These are phyloP conservation scores for Dendrocalamus latiflorus DNA, from an alignment of 202 grass and related monocot species.

Conservation along the genomic window DNA sequence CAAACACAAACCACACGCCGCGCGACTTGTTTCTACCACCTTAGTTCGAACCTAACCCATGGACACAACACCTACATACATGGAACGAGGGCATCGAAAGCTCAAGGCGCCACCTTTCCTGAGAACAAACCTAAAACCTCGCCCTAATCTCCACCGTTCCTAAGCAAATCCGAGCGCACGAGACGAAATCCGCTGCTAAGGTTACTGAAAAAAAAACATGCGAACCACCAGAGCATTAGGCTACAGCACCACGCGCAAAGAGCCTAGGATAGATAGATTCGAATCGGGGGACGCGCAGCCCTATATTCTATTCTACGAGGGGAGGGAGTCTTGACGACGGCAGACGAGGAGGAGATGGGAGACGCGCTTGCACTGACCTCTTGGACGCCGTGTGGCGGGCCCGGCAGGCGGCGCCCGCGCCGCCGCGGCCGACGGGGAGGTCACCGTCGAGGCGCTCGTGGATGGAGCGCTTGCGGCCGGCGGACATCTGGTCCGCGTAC, in stretches of 20 bases:
- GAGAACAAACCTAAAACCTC: not conserved
- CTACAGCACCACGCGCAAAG: not conserved
- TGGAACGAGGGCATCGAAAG: not conserved
- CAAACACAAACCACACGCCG: not conserved
- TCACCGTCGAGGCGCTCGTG: slow-evolving; percentile 76
- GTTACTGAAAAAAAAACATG: not conserved
- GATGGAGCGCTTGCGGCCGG: slow-evolving; percentile 72
- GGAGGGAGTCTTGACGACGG: not conserved
- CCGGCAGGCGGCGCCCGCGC: slow-evolving; percentile 17
- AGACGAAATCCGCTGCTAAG: not conserved
- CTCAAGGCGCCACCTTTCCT: not conserved
- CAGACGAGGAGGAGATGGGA: not conserved
- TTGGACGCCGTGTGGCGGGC: slow-evolving; percentile 30
- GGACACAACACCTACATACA: not conserved
- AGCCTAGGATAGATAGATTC: not conserved
- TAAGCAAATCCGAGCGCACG: not conserved
- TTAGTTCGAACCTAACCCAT: not conserved
- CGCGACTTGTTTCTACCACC: not conserved
- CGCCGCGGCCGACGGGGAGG: slow-evolving; percentile 24
- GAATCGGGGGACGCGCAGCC: not conserved
- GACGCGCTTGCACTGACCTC: slow-evolving; percentile 33
- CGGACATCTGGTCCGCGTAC: slow-evolving; percentile 89
- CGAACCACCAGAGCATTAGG: not conserved
- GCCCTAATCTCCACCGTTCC: not conserved
- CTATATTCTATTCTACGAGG: not conserved